Conservation (phyloP, 1,139 yeast genomes). For the Pichia sp. region DNA sequence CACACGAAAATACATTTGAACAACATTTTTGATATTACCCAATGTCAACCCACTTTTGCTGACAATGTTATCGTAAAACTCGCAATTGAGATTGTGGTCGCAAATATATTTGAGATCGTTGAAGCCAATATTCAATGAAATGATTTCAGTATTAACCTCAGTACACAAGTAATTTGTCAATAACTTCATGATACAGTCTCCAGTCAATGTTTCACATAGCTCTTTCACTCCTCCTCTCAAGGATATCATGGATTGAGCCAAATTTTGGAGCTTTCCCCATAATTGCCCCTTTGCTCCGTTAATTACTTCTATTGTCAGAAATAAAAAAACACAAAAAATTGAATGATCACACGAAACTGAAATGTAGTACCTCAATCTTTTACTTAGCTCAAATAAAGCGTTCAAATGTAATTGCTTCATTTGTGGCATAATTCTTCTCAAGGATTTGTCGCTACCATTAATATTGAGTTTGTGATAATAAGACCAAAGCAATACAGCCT, state of each 20-base stretch:
- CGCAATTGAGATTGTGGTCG: not conserved
- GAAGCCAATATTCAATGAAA: not conserved
- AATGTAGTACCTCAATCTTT: slow-evolving; percentile 15
- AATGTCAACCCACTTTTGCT: not conserved
- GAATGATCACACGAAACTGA: slow-evolving; percentile 24
- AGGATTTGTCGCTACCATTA: not conserved
- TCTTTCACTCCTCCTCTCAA: slow-evolving; percentile 21
- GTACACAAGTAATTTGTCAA: not conserved
- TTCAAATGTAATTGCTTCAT: slow-evolving; percentile 16
- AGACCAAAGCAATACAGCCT: slow-evolving; percentile 13
- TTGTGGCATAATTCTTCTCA: not conserved
- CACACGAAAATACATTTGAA: slow-evolving; percentile 5
- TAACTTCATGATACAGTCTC: slow-evolving; percentile 15
- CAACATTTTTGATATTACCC: not conserved
- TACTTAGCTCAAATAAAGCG: slow-evolving; percentile 14
- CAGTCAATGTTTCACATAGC: slow-evolving; percentile 17
- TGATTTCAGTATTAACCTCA: not conserved
- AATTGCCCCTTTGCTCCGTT: slow-evolving; percentile 15
- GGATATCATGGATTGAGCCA: slow-evolving; percentile 20
- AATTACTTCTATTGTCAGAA: slow-evolving; percentile 18
- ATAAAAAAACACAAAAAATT: slow-evolving; percentile 12
- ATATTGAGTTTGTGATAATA: slow-evolving; percentile 14
- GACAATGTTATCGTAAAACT: slow-evolving; percentile 8
- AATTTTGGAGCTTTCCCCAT: slow-evolving; percentile 15
- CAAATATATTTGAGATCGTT: slow-evolving; percentile 1